Evolutionary conservation across 2,329 filamentous ascomycete species (phyloP), one percentile per base, ranked within the genome.

Genomic region (Teratosphaeria pseudoeucalypti): DNA sequence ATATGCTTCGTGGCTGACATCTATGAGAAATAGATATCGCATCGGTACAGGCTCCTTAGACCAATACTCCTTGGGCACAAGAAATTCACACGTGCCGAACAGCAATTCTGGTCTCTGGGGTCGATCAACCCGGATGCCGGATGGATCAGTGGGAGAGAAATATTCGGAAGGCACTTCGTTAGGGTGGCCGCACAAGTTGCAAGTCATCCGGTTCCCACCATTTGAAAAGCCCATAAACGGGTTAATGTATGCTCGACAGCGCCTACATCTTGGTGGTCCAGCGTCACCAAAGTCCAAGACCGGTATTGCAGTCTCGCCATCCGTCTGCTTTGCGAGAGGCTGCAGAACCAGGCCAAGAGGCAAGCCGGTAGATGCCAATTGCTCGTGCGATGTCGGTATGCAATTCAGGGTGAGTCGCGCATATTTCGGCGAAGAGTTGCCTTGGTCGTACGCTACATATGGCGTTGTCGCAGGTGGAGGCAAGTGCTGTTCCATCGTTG

Each of bases 31-130:
- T 11, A 99, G 78, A 83, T 88, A 95, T 61, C 87, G 85, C 67
- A 97, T 73, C 27, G 90, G 91, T 14, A 94, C 89, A 0, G 94
- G 94, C 72, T 95, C 88, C 73, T 92, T 94, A 27, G 90, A 92
- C 90, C 92, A 99, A 76, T 99, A 99, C 76, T 99, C 94, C 77
- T 96, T 97, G 16, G 94, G 94, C 14, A 99, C 95, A 61, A 94
- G 81, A 71, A 95, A 99, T 72, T 99, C 94, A 54, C 97, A 92
- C 0, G 94, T 97, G 43, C 94, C 94, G 59, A 90, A 83, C 68
- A 87, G 89, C 68, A 99, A 80, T 76, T 99, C 94, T 0, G 92
- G 92, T 57, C 94, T 83, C 71, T 95, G 88, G 70, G 92, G 83
- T 55, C 94, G 85, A 74, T 99, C 94, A 56, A 95, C 85, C 60